Evolutionary conservation across 192 early-diverging fungal species (phyloP).

Genomic region (Backusella tarrabulga): DNA sequence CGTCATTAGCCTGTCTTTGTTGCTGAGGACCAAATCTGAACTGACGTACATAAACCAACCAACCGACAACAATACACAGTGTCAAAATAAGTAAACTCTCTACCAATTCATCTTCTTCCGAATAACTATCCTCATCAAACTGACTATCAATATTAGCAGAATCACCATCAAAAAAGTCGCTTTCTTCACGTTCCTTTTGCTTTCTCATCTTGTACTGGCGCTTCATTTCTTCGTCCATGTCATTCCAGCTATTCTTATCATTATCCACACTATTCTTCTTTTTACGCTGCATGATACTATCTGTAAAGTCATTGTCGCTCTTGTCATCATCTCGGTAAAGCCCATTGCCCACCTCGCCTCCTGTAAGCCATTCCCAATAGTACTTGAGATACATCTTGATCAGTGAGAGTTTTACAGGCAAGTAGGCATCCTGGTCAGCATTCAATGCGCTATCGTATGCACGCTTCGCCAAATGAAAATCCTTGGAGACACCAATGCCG

Average conservation of each 20-base stretch:
- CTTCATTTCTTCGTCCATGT: constrained; percentile 39
- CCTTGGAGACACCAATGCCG: constrained; percentile 86
- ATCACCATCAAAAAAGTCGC: constrained; percentile 25
- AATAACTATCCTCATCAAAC: constrained; percentile 35
- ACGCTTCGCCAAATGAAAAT: constrained; percentile 91
- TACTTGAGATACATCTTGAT: constrained; percentile 64
- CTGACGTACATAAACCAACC: constrained; percentile 59
- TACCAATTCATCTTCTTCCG: constrained; percentile 51
- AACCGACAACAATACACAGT: constrained; percentile 52
- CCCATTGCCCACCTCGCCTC: constrained; percentile 53
- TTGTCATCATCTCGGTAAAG: constrained; percentile 1
- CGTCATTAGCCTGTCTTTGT: not conserved
- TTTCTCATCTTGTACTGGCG: constrained; percentile 29
- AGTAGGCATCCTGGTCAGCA: constrained; percentile 75
- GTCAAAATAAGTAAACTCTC: constrained; percentile 54
- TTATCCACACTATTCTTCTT: constrained; percentile 11
- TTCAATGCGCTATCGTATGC: constrained; percentile 84
- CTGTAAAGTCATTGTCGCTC: not conserved
- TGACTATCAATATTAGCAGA: constrained; percentile 11
- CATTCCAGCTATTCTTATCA: constrained; percentile 34
- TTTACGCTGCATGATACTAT: not conserved
- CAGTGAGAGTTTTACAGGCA: constrained; percentile 78
- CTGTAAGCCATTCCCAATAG: constrained; percentile 61
- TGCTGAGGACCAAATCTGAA: constrained; percentile 40
- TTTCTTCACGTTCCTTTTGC: constrained; percentile 33